Evolutionary conservation across 2,329 filamentous ascomycete genomes (phyloP).

Genomic region (Torrubiellomyces zombiae): DNA sequence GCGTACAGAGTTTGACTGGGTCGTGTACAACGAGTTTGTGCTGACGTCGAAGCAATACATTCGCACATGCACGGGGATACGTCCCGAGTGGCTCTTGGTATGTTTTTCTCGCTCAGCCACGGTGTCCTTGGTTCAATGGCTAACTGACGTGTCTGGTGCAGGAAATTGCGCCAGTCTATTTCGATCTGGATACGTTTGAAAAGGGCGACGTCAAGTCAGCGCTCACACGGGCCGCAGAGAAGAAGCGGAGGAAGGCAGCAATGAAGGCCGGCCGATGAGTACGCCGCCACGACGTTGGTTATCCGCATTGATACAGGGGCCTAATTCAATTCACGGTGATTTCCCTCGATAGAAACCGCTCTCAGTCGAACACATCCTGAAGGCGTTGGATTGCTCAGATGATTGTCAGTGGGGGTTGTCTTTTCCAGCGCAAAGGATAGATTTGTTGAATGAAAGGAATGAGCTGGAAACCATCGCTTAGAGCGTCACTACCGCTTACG

Average conservation of each 20-base stretch:
- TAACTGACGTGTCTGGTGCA: conserved; percentile 15
- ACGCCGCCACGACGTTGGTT: no score
- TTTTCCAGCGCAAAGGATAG: no score
- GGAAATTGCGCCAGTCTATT: conserved; percentile 91
- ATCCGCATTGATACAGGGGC: no score
- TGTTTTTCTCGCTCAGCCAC: conserved; percentile 14
- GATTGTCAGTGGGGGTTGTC: no score
- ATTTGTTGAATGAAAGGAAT: no score
- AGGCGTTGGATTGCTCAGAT: no score
- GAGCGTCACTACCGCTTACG: no score
- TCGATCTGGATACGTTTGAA: conserved; percentile 66
- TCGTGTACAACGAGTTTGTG: conserved; percentile 96
- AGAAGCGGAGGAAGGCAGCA: conserved; percentile 41
- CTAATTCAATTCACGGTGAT: no score
- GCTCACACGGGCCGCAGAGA: conserved; percentile 39
- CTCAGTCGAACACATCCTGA: no score
- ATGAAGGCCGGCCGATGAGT: conserved; percentile 30
- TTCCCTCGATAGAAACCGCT: no score
- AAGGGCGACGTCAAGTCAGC: conserved; percentile 74
- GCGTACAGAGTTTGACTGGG: conserved; percentile 82
- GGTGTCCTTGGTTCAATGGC: background rate
- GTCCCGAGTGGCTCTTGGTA: conserved; percentile 87
- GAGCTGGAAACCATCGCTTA: no score
- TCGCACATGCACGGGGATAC: conserved; percentile 77
- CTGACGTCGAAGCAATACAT: conserved; percentile 98